Conservation (phyloP, 192 early-diverging fungal species). For the Gigaspora rosea region DNA sequence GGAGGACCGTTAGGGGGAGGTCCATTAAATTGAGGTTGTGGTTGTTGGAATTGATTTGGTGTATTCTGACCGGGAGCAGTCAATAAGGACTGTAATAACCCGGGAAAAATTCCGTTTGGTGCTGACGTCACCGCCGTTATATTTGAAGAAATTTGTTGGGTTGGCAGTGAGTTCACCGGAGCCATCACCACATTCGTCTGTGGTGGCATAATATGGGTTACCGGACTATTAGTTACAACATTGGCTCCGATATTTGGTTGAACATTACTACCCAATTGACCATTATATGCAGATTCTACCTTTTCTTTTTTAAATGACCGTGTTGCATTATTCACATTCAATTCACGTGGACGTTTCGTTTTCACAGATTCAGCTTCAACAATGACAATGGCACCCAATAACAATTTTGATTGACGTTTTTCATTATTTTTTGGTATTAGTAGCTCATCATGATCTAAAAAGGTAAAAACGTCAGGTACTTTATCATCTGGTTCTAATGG, state of each 20-base stretch:
- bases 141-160: not conserved
- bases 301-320: constrained; percentile 16
- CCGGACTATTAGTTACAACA: not conserved
- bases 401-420: constrained; percentile 25
- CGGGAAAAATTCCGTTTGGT: not conserved
- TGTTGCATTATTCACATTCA: not conserved
- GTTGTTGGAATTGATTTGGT: not conserved
- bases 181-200: not conserved
- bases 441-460: constrained; percentile 47
- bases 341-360: constrained; percentile 21
- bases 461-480: constrained; percentile 59
- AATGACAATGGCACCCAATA: constrained; percentile 30
- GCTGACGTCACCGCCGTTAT: not conserved
- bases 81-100: constrained; percentile 5
- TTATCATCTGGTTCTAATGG: constrained; percentile 56
- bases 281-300: not conserved
- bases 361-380: constrained; percentile 25
- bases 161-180: not conserved
- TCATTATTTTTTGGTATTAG: constrained; percentile 3
- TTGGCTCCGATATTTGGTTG: constrained; percentile 9
- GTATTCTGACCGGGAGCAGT: not conserved
- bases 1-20: not conserved
- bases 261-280: not conserved
- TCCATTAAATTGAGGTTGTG: not conserved
- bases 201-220: not conserved